Evolutionary conservation across 2,329 filamentous ascomycete genomes (phyloP).

Genomic region (Seiridium cupressi): DNA sequence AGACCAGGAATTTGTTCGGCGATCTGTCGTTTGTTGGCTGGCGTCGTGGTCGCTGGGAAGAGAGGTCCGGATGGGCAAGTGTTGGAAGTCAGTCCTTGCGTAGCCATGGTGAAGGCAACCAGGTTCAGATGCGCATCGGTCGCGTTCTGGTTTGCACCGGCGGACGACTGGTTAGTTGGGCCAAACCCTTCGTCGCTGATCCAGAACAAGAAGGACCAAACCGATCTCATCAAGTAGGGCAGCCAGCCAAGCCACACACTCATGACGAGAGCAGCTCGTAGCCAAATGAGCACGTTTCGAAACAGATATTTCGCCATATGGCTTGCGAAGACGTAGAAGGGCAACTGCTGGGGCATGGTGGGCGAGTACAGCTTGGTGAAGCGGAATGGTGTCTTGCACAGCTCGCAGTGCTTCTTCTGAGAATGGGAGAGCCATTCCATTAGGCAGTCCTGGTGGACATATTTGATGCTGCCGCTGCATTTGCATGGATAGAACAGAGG

Average conservation of each 20-base stretch:
- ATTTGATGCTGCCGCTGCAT: constrained; percentile 98
- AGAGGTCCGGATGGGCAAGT: constrained; percentile 39
- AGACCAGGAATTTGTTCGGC: constrained; percentile 31
- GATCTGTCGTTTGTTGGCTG: constrained; percentile 32
- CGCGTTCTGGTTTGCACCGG: constrained; percentile 11
- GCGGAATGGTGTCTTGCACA: constrained; percentile 96
- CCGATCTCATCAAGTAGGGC: constrained; percentile 84
- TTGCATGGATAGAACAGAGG: constrained; percentile 97
- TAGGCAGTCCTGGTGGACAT: constrained; percentile 94
- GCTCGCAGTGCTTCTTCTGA: constrained; percentile 98
- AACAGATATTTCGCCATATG: constrained; percentile 74
- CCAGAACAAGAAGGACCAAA: constrained; percentile 96
- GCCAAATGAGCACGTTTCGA: constrained; percentile 72
- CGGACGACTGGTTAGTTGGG: constrained; percentile 11
- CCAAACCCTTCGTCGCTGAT: constrained; percentile 74
- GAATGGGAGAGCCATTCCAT: constrained; percentile 99
- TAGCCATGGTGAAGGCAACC: constrained; percentile 21
- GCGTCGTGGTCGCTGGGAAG: constrained; percentile 34
- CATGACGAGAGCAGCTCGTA: constrained; percentile 73
- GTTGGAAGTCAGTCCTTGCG: constrained; percentile 13
- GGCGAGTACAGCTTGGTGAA: constrained; percentile 98
- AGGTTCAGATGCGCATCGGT: constrained; percentile 19
- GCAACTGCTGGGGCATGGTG: constrained; percentile 84
- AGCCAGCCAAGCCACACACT: constrained; percentile 88
- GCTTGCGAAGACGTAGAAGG: constrained; percentile 75